Conservation (phyloP, 345 rosid species). For the Capsella bursapastoris region DNA sequence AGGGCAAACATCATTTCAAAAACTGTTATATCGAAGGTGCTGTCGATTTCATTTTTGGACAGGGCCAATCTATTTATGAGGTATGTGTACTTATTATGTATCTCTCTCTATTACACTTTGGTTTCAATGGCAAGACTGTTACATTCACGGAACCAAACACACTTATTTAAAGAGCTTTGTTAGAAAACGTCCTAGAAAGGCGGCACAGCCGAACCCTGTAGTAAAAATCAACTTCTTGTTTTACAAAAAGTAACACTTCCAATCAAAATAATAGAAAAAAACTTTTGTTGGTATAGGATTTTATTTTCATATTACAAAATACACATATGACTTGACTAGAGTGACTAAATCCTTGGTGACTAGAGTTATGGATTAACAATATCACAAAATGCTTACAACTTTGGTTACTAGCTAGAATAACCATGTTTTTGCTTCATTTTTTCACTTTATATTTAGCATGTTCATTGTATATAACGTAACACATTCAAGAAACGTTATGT, state of each 20-base stretch:
- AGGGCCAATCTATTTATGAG: conserved; percentile 63
- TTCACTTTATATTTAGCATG: too few species aligned
- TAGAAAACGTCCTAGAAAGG: neutral
- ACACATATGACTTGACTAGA: too few species aligned
- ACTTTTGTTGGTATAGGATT: neutral
- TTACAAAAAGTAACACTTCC: neutral
- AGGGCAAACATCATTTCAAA: conserved; percentile 53
- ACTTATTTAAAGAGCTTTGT: neutral
- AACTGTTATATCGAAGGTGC: conserved; percentile 65
- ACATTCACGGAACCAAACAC: conserved; percentile 8
- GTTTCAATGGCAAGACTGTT: neutral
- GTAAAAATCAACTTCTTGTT: neutral
- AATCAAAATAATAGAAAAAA: neutral
- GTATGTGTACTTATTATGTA: conserved; percentile 30
- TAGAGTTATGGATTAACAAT: too few species aligned
- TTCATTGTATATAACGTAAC: too few species aligned
- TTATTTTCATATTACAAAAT: too few species aligned
- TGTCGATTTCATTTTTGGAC: conserved; percentile 60
- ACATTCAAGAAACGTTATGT: too few species aligned
- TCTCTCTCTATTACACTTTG: neutral
- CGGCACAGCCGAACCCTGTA: neutral
- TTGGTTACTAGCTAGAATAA: too few species aligned
- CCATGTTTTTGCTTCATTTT: too few species aligned
- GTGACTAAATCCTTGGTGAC: too few species aligned
- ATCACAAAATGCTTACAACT: too few species aligned